Evolutionary conservation across 257 asterid genomes (phyloP), one percentile per base, ranked within the genome.

Genomic region (Solanum chilense): DNA sequence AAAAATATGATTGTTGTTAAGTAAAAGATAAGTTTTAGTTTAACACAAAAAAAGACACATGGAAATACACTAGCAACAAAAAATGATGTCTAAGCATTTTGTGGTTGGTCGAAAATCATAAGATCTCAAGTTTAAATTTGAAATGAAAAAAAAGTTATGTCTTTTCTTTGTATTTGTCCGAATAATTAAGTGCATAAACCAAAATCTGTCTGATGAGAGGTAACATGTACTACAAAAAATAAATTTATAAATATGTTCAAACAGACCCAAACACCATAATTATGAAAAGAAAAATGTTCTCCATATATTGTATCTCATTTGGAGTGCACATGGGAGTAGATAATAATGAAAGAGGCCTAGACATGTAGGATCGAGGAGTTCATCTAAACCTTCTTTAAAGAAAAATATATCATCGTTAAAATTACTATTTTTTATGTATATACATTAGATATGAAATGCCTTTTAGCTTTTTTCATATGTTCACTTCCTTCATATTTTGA

Each of bases 171-270:
- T 16, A 9, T 33, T 20, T 35, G 1, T 16, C 8, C 3, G 18
- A 71, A 25, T 7, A 4, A 56, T 35, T 35, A 35, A 23, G 27
- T 20, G 4, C 45, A 73, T 20, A 35, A 18, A 73, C 9, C 0
- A 9, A 9, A 16, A 71, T 3, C 0, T 31, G 35, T 31, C 3
- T 70, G 6, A 9, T 31, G n/a, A 0, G 1, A 70, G 12, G 1
- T 70, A 70, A 31, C n/a, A 31, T 2, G 7, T 31, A 31, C 1
- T 3, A 6, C 3, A 2, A 29, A 14, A 9, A 69, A 31, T 69
- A 1, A 15, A 70, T 3, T 15, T 9, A 3, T n/a, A 1, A 14
- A 3, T 15, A 16, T 4, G 4, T 18, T 8, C 5, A 33, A 33
- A 0, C 2, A 18, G 1, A 35, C 12, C 2, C 80, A 0, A 20